These are phyloP conservation scores for Penicillium sp. DNA, from an alignment of 2,329 filamentous ascomycete genomes.

Conservation along the genomic window DNA sequence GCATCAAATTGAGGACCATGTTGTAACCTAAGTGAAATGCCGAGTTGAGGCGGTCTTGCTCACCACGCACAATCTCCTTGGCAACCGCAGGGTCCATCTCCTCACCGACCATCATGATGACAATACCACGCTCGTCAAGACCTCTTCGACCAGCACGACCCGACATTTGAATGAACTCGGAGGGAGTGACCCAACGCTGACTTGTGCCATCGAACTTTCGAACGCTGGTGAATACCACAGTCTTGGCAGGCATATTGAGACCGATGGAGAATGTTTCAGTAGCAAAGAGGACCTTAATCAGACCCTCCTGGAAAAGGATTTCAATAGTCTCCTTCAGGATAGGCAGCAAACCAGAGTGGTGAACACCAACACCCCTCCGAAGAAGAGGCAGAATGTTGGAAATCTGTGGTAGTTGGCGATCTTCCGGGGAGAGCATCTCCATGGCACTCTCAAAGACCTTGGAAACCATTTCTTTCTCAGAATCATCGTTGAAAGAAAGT, in stretches of 20 bases:
- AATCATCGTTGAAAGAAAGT: conserved; percentile 93
- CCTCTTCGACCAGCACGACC: conserved; percentile 94
- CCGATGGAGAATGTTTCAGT: conserved; percentile 99
- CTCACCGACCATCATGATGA: conserved; percentile 99
- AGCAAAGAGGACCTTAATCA: conserved; percentile 97
- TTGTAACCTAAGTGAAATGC: conserved; percentile 98
- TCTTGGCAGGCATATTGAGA: conserved; percentile 98
- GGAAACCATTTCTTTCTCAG: conserved; percentile 89
- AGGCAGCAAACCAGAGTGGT: conserved; percentile 91
- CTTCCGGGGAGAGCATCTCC: conserved; percentile 86
- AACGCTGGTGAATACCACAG: conserved; percentile 96
- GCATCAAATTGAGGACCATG: conserved; percentile 95
- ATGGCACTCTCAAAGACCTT: conserved; percentile 95
- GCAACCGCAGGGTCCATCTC: conserved; percentile 94
- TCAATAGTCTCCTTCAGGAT: conserved; percentile 99
- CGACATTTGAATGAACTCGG: conserved; percentile 98
- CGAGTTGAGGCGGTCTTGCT: conserved; percentile 96
- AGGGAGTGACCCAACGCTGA: conserved; percentile 82
- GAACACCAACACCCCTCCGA: conserved; percentile 89
- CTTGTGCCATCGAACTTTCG: conserved; percentile 88
- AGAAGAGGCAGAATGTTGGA: conserved; percentile 84
- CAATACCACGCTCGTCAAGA: conserved; percentile 94
- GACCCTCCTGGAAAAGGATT: conserved; percentile 95
- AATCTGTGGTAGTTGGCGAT: conserved; percentile 86
- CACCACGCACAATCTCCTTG: conserved; percentile 91